Conservation (phyloP, 306 rosid species). For the Sesbania bispinosa region DNA sequence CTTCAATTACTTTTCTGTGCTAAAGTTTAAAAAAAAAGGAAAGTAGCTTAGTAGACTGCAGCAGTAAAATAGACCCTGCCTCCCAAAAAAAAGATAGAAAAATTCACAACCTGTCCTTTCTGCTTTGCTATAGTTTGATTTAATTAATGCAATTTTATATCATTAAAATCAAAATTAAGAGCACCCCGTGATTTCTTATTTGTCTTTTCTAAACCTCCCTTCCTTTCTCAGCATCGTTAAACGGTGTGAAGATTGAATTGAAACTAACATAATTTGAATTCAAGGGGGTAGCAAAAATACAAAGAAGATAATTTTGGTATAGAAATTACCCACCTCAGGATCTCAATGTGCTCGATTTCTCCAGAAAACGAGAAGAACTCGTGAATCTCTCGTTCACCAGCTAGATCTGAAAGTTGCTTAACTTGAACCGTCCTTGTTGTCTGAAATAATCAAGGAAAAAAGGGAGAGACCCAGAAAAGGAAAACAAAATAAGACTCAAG, state of each 20-base stretch:
- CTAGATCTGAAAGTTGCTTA: constrained; percentile 82
- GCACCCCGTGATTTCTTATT: constrained; percentile 13
- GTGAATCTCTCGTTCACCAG: constrained; percentile 88
- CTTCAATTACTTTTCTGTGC: not conserved
- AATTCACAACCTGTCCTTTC: not conserved
- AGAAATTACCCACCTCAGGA: constrained; percentile 45
- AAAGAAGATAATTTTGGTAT: not conserved
- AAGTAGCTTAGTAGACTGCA: not conserved
- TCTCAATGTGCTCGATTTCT: constrained; percentile 80
- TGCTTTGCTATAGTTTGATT: not conserved
- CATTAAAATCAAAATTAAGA: constrained; percentile 12
- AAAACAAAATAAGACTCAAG: not conserved
- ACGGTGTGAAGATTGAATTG: not conserved
- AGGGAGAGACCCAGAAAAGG: not conserved
- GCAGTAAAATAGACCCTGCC: not conserved
- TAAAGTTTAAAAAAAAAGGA: not conserved
- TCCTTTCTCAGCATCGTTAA: constrained; percentile 19
- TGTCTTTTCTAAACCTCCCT: not conserved
- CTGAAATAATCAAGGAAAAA: constrained; percentile 29
- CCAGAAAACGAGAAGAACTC: constrained; percentile 94
- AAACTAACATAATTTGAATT: not conserved
- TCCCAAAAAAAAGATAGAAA: not conserved
- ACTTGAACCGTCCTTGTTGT: constrained; percentile 87
- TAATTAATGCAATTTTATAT: not conserved
- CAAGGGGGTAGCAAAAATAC: not conserved